Percentiles rank a stretch among this genome's conserved stretches.
Evolutionary conservation across 2,329 filamentous ascomycete species (phyloP).

Genomic region (Phoma herbarum): DNA sequence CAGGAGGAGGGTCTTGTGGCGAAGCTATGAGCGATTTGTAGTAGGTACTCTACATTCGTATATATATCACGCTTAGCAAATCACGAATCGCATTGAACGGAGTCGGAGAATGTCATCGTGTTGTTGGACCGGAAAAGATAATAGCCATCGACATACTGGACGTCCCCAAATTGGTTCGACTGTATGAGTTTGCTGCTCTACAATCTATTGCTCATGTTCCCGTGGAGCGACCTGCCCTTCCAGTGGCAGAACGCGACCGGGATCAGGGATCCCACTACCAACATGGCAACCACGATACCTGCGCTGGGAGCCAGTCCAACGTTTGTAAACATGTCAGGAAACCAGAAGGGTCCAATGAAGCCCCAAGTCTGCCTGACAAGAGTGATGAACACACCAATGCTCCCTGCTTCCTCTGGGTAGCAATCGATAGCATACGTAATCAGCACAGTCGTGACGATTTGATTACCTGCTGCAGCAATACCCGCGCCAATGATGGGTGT

Average conservation of each 20-base stretch:
- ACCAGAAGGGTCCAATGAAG: conserved; percentile 55
- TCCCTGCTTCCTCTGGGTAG: conserved; percentile 61
- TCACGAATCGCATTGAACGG: background rate
- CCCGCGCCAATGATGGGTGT: conserved; percentile 65
- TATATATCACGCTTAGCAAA: background rate
- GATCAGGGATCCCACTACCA: conserved; percentile 37
- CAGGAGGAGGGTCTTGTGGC: conserved; percentile 40
- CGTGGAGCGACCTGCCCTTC: conserved; percentile 32
- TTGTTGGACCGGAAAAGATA: background rate
- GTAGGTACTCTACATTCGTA: background rate
- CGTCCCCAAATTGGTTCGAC: background rate
- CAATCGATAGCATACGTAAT: conserved; percentile 70
- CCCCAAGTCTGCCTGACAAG: conserved; percentile 61
- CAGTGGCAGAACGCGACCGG: conserved; percentile 40
- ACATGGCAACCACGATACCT: conserved; percentile 49
- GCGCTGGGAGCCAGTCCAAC: conserved; percentile 50
- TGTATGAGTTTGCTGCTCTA: background rate
- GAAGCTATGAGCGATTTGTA: conserved; percentile 2
- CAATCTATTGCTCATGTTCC: conserved; percentile 27
- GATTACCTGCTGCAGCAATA: conserved; percentile 63
- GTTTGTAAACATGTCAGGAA: conserved; percentile 52
- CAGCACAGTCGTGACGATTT: conserved; percentile 68
- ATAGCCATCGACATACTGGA: background rate
- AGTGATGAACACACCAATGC: conserved; percentile 67
- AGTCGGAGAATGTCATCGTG: background rate